These are phyloP conservation scores for Pseudopyricularia javanii DNA, from an alignment of 2,329 filamentous ascomycete genomes.

Conservation along the genomic window DNA sequence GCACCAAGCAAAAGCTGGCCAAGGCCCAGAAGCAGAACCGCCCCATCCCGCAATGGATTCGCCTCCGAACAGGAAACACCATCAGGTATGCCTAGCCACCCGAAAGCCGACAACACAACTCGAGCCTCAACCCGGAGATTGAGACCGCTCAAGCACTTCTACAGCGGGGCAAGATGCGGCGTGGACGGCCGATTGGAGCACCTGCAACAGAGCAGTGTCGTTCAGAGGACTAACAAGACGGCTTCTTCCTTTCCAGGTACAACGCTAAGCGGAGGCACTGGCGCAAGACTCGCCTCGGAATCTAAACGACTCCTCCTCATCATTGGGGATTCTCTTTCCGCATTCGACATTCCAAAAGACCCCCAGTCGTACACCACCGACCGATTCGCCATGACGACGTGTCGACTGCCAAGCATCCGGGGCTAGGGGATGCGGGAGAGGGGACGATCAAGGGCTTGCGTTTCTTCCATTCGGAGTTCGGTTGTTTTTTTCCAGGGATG, in stretches of 20 bases:
- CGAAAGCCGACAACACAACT: neutral
- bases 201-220: neutral
- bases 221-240: neutral
- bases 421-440: neutral
- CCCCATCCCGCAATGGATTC: slow-evolving; percentile 99
- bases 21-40: slow-evolving; percentile 99
- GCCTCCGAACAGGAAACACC: slow-evolving; percentile 95
- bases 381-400: neutral
- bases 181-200: neutral
- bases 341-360: neutral
- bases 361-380: neutral
- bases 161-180: neutral
- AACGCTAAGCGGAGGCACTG: slow-evolving; percentile 99
- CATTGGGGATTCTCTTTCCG: neutral
- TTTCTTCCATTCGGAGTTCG: slow-evolving; percentile 3
- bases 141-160: neutral
- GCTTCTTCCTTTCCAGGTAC: slow-evolving; percentile 53
- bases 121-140: neutral
- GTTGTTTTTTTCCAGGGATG: slow-evolving; percentile 1
- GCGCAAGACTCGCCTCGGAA: slow-evolving; percentile 99
- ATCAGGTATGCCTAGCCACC: slow-evolving; percentile 71
- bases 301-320: slow-evolving; percentile 51
- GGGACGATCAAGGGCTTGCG: neutral
- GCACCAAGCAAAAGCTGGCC: slow-evolving; percentile 99
- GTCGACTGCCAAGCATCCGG: neutral